Conservation (phyloP, 805 yeast species). For the Metschnikowia picachoensis region DNA sequence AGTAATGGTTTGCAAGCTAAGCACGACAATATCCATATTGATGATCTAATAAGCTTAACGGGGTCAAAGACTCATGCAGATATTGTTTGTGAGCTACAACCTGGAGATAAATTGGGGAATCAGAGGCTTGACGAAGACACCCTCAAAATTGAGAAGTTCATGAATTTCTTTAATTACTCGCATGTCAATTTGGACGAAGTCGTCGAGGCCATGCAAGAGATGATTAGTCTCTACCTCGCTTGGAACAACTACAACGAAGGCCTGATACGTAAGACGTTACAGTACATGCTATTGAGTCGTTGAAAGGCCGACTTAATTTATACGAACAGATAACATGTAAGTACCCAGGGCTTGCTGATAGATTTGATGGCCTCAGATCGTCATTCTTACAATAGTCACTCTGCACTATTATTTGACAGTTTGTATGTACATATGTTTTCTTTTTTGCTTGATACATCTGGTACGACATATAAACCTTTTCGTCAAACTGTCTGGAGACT, state of each 20-base stretch:
- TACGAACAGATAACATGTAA: background rate
- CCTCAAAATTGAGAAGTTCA: constrained; percentile 50
- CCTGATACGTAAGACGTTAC: constrained; percentile 47
- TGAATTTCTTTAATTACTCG: constrained; percentile 67
- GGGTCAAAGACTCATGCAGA: constrained; percentile 1
- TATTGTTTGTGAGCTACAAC: background rate
- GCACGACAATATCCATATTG: constrained; percentile 29
- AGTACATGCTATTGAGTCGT: constrained; percentile 35
- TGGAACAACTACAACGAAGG: constrained; percentile 87
- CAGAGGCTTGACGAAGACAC: constrained; percentile 34
- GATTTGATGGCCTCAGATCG: background rate
- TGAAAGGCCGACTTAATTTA: background rate
- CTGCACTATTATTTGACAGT: background rate
- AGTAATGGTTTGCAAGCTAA: constrained; percentile 10
- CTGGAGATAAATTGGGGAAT: constrained; percentile 21
- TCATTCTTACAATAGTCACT: background rate
- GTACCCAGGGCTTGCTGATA: background rate
- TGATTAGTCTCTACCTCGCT: constrained; percentile 72
- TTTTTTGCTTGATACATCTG: too few relatives aligned
- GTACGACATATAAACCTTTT: too few relatives aligned
- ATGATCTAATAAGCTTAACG: constrained; percentile 32
- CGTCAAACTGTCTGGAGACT: too few relatives aligned
- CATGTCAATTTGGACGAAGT: constrained; percentile 75
- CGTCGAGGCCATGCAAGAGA: constrained; percentile 79
- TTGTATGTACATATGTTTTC: too few relatives aligned